phyloP scores from a whole-genome alignment of 768 basidiomycete species.

The Naganishia friedmannii region DNA sequence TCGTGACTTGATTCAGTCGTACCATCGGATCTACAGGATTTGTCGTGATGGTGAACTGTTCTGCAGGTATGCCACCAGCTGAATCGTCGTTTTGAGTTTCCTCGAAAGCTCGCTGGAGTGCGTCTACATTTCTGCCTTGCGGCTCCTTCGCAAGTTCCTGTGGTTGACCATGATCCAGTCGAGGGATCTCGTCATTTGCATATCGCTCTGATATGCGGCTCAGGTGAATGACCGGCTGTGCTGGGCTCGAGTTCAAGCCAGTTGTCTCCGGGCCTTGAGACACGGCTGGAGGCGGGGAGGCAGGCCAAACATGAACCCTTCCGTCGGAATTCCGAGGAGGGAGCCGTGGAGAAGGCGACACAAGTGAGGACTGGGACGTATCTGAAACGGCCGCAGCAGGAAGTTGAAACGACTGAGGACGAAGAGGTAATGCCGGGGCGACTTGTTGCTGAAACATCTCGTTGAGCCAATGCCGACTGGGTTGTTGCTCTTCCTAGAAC shows the following conservation, averaged over 20 bases:
- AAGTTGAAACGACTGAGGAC: not conserved
- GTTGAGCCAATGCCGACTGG: not conserved
- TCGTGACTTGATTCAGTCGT: not conserved
- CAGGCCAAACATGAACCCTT: not conserved
- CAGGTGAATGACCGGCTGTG: not conserved
- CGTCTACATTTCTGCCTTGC: not conserved
- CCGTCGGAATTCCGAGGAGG: constrained; percentile 8
- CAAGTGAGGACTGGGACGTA: not conserved
- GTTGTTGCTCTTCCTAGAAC: not conserved
- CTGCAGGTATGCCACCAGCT: not conserved
- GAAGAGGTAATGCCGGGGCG: not conserved
- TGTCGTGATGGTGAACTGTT: not conserved
- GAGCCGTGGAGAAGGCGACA: not conserved
- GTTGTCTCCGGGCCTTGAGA: no score
- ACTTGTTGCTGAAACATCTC: constrained; percentile 1
- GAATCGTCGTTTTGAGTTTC: not conserved
- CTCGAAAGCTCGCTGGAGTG: not conserved
- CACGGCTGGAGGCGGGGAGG: no score
- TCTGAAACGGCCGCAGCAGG: not conserved
- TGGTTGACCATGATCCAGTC: not conserved
- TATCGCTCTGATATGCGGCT: not conserved
- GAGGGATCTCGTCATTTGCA: not conserved
- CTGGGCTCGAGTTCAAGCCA: not conserved
- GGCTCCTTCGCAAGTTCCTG: not conserved
- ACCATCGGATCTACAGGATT: constrained; percentile 2